Evolutionary conservation across 2,329 filamentous ascomycete species (phyloP).

Genomic region (Fusarium dlaminii): DNA sequence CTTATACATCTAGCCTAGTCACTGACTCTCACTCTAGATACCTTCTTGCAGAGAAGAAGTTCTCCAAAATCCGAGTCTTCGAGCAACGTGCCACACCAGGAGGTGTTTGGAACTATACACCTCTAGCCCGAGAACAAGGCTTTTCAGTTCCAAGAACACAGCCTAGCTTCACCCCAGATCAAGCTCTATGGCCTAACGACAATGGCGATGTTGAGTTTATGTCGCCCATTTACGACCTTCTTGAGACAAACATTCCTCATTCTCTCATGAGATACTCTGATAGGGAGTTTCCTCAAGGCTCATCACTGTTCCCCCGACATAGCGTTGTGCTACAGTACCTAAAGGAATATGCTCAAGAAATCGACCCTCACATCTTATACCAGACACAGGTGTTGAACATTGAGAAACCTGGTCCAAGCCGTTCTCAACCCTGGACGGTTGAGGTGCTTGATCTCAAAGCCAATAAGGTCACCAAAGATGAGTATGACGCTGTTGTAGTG

Average conservation of each 20-base stretch:
- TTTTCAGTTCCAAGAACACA: constrained; percentile 45
- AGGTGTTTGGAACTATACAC: constrained; percentile 77
- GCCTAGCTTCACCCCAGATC: constrained; percentile 51
- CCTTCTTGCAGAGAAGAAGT: constrained; percentile 69
- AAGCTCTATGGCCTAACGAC: constrained; percentile 49
- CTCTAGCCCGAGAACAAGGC: constrained; percentile 36
- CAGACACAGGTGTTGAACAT: constrained; percentile 67
- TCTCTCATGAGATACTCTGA: constrained; percentile 77
- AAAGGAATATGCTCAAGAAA: constrained; percentile 67
- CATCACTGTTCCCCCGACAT: constrained; percentile 74
- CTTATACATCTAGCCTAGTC: not conserved
- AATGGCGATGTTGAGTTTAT: constrained; percentile 60
- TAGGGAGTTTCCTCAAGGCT: constrained; percentile 63
- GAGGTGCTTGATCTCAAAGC: constrained; percentile 44
- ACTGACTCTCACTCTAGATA: constrained; percentile 60
- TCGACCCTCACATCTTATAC: constrained; percentile 67
- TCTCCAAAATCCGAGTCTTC: constrained; percentile 72
- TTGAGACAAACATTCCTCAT: constrained; percentile 82
- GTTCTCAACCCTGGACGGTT: constrained; percentile 56
- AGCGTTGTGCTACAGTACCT: constrained; percentile 72
- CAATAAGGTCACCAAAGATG: constrained; percentile 27
- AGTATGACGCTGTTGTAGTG: constrained; percentile 71
- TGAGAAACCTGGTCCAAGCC: constrained; percentile 30
- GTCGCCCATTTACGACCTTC: constrained; percentile 74
- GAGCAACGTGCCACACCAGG: constrained; percentile 74